These are phyloP conservation scores for Ceratobasidium sp. DNA, from an alignment of 1,284 basidiomycete genomes.

Conservation along the genomic window DNA sequence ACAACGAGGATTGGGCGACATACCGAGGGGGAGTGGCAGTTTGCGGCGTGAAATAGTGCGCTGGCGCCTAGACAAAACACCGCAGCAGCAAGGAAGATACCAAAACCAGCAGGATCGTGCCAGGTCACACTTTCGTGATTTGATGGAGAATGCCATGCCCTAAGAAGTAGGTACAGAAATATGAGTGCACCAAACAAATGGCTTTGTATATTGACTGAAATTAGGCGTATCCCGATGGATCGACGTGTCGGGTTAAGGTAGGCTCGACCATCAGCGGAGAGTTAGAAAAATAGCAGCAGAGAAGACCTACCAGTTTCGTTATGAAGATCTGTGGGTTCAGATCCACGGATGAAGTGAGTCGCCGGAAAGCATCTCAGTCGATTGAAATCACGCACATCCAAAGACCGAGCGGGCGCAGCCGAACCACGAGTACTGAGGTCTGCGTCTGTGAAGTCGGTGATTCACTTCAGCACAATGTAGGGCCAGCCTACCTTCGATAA, in stretches of 20 bases:
- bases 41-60: slow-evolving; percentile 78
- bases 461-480: background rate
- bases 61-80: slow-evolving; percentile 78
- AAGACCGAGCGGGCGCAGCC: slow-evolving; percentile 74
- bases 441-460: slow-evolving; percentile 46
- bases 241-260: background rate
- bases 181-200: slow-evolving; percentile 80
- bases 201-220: slow-evolving; percentile 86
- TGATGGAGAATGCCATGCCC: slow-evolving; percentile 59
- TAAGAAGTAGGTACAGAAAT: slow-evolving; percentile 66
- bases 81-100: slow-evolving; percentile 75
- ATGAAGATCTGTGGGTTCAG: slow-evolving; percentile 67
- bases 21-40: slow-evolving; percentile 76
- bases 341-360: slow-evolving; percentile 13
- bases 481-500: slow-evolving; percentile 66
- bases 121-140: slow-evolving; percentile 62
- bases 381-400: slow-evolving; percentile 63
- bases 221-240: background rate
- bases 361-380: slow-evolving; percentile 34
- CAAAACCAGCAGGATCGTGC: slow-evolving; percentile 70
- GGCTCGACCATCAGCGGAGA: background rate
- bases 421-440: slow-evolving; percentile 67
- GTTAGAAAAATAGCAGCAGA: slow-evolving; percentile 12
- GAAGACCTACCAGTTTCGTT: slow-evolving; percentile 74
- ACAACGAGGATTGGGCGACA: slow-evolving; percentile 42